A percentile compares a stretch with the other conserved stretches of the same genome.
Conservation (phyloP, 176 grass and related monocot species). For the Rhynchospora tenuis region DNA sequence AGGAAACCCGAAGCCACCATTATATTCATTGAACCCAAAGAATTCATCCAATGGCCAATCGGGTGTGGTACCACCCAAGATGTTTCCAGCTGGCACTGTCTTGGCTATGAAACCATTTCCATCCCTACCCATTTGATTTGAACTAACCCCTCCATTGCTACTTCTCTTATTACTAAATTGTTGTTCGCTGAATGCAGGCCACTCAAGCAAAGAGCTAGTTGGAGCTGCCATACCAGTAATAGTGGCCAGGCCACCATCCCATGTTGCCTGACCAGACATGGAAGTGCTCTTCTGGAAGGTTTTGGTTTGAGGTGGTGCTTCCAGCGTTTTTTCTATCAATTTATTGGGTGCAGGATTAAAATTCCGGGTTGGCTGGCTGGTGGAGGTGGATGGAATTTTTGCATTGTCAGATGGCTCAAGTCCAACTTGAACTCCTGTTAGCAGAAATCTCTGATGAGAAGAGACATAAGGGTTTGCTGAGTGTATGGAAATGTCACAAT, state of each 20-base stretch:
- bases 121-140: slow-evolving; percentile 5
- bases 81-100: neutral
- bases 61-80: slow-evolving; percentile 21
- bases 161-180: slow-evolving; percentile 13
- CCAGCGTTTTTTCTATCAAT: neutral
- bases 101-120: slow-evolving; percentile 1
- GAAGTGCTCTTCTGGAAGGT: slow-evolving; percentile 29
- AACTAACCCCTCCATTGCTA: neutral
- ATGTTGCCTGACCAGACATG: slow-evolving; percentile 32
- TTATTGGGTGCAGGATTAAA: neutral
- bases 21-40: slow-evolving; percentile 61
- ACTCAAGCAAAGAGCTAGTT: slow-evolving; percentile 33
- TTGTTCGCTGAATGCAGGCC: slow-evolving; percentile 45
- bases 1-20: slow-evolving; percentile 44
- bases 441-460: slow-evolving; percentile 72
- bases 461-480: slow-evolving; percentile 71
- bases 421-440: slow-evolving; percentile 90
- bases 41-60: slow-evolving; percentile 78
- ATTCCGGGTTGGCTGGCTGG: neutral
- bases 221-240: slow-evolving; percentile 23
- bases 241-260: slow-evolving; percentile 30
- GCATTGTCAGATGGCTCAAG: slow-evolving; percentile 32
- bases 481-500: slow-evolving; percentile 84
- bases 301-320: neutral
- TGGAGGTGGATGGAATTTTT: neutral